Conservation (phyloP, 202 grass and related monocot species). For the Schoenoplectus tabernaemontani region DNA sequence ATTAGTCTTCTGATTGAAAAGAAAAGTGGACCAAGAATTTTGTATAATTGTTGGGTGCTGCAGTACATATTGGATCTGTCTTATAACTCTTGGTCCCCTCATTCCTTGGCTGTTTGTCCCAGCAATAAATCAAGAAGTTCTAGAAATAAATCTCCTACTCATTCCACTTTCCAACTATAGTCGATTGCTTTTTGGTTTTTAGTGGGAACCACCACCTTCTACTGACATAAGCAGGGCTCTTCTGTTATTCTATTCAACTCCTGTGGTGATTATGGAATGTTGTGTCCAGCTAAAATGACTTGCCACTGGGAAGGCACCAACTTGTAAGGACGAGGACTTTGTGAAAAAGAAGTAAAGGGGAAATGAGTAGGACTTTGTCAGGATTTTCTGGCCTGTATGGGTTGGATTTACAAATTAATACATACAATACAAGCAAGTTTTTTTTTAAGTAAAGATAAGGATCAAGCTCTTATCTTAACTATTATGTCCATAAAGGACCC, state of each 20-base stretch:
- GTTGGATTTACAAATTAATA: neutral
- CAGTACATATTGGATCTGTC: neutral
- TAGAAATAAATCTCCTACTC: neutral
- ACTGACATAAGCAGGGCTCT: constrained; percentile 9
- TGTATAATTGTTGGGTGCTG: neutral
- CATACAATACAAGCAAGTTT: too few relatives aligned
- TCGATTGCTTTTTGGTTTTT: constrained; percentile 10
- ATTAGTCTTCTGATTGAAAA: constrained; percentile 6
- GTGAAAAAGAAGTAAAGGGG: neutral
- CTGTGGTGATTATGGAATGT: neutral
- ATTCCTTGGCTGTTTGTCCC: neutral
- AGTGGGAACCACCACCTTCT: neutral
- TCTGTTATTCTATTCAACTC: constrained; percentile 2
- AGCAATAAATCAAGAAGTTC: neutral
- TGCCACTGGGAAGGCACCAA: neutral
- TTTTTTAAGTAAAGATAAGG: too few relatives aligned
- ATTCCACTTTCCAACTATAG: constrained; percentile 17
- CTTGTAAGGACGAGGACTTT: neutral
- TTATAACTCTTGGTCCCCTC: neutral
- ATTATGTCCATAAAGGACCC: too few relatives aligned
- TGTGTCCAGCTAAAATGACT: neutral
- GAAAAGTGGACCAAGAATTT: neutral
- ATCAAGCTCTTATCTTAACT: too few relatives aligned
- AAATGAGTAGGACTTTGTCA: neutral
- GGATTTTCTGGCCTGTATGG: neutral